Evolutionary conservation across 768 basidiomycete species (phyloP).

Genomic region (Asterophora parasitica): DNA sequence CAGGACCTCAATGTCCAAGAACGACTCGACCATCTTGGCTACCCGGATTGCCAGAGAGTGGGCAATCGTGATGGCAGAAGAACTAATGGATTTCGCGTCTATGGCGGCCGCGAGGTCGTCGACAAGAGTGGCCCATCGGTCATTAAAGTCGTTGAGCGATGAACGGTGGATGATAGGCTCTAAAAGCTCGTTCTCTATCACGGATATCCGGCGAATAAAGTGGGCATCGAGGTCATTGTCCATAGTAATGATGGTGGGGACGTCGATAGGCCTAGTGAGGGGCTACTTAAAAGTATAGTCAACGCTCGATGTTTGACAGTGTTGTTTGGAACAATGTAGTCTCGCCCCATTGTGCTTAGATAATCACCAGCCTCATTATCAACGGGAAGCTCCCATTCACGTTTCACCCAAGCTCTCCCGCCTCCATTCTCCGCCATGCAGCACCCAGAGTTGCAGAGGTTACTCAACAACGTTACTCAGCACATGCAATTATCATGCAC

Average conservation of each 20-base stretch:
- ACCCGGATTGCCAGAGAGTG: slow-evolving; percentile 12
- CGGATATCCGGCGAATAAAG: slow-evolving; percentile 8
- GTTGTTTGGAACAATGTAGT: too few relatives aligned
- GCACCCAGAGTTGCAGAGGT: too few relatives aligned
- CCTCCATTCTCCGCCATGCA: too few relatives aligned
- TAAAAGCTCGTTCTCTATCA: slow-evolving; percentile 10
- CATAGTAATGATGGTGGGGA: background rate
- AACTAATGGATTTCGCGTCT: background rate
- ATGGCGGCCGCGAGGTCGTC: slow-evolving; percentile 11
- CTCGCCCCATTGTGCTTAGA: too few relatives aligned
- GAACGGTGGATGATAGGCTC: background rate
- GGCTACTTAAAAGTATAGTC: too few relatives aligned
- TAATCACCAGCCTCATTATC: too few relatives aligned
- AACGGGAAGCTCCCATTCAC: too few relatives aligned
- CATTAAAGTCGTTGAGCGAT: slow-evolving; percentile 9
- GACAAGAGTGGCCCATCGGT: slow-evolving; percentile 9
- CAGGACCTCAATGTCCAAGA: slow-evolving; percentile 12
- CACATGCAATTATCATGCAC: background rate
- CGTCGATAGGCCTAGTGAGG: background rate
- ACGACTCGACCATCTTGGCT: background rate
- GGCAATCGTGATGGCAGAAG: slow-evolving; percentile 9
- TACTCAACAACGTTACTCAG: background rate
- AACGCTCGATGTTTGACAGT: too few relatives aligned
- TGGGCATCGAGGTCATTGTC: slow-evolving; percentile 1
- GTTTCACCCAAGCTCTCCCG: too few relatives aligned